phyloP scores from a whole-genome alignment of 192 early-diverging fungal genomes.

The Rhizoclosmatium sp. region DNA sequence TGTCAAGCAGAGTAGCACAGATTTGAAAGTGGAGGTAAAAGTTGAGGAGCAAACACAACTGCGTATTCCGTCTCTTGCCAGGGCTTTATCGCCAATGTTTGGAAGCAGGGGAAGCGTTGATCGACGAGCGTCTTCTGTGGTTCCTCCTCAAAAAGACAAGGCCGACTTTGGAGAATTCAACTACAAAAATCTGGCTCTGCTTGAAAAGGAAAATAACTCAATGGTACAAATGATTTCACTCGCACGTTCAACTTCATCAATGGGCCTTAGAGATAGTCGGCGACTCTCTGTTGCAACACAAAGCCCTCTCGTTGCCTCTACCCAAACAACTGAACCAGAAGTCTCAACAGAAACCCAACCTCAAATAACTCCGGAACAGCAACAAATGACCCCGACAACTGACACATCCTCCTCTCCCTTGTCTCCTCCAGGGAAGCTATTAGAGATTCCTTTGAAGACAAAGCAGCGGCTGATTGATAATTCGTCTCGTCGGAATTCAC shows the following conservation, averaged over 20 bases:
- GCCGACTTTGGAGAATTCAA: conserved; percentile 89
- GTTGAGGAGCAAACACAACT: not conserved
- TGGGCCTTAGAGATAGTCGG: not conserved
- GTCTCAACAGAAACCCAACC: not conserved
- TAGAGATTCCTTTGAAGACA: conserved; percentile 28
- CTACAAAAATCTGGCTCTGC: conserved; percentile 87
- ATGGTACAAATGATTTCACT: conserved; percentile 75
- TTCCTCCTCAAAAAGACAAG: not conserved
- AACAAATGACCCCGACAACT: not conserved
- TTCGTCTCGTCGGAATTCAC: conserved; percentile 44
- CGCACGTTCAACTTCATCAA: conserved; percentile 61
- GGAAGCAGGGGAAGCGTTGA: conserved; percentile 25
- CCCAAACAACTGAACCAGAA: no score
- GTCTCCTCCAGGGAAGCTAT: conserved; percentile 21
- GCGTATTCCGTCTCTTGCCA: conserved; percentile 19
- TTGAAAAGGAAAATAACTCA: conserved; percentile 92
- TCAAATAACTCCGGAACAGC: no score
- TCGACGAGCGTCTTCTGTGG: conserved; percentile 3
- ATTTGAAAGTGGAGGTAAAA: not conserved
- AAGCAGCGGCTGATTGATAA: conserved; percentile 33
- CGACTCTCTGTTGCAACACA: conserved; percentile 4
- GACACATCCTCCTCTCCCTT: conserved; percentile 16
- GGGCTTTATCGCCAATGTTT: conserved; percentile 16
- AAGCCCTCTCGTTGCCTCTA: not conserved
- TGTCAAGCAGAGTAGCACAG: not conserved